Conservation (phyloP, 805 yeast genomes). For the Hanseniaspora clermontiae region DNA sequence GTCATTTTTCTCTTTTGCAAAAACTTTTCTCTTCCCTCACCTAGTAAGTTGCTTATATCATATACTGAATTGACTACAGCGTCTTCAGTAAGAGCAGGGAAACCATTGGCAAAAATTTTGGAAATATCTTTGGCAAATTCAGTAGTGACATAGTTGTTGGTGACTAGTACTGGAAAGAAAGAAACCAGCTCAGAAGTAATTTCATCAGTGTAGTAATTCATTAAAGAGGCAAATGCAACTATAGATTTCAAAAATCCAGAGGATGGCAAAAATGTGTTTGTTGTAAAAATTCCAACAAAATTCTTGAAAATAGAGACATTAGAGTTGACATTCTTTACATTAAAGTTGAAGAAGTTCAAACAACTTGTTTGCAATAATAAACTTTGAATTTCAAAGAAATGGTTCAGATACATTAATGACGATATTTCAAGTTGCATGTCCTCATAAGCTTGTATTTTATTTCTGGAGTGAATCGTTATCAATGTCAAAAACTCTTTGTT, state of each 20-base stretch:
- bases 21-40: conserved; percentile 30
- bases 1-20: conserved; percentile 12
- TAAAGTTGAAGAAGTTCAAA: conserved; percentile 28
- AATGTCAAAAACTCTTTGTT: conserved; percentile 27
- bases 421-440: conserved; percentile 12
- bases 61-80: conserved; percentile 73
- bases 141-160: conserved; percentile 39
- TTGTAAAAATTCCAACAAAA: conserved; percentile 38
- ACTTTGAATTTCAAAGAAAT: conserved; percentile 29
- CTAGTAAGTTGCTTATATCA: conserved; percentile 62
- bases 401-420: conserved; percentile 4
- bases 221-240: conserved; percentile 44
- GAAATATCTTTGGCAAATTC: conserved; percentile 43
- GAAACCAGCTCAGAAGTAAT: conserved; percentile 29
- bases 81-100: conserved; percentile 63
- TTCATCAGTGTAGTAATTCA: conserved; percentile 32
- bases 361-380: conserved; percentile 48
- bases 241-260: conserved; percentile 39
- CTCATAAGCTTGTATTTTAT: conserved; percentile 27
- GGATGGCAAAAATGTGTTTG: conserved; percentile 35
- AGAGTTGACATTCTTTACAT: conserved; percentile 34
- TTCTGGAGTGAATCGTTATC: conserved; percentile 18
- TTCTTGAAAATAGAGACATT: conserved; percentile 38
- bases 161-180: conserved; percentile 40
- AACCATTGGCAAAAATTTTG: conserved; percentile 48